Base-by-base conservation (phyloP, 2,329 filamentous ascomycete species). In the Cytospora piceae region DNA sequence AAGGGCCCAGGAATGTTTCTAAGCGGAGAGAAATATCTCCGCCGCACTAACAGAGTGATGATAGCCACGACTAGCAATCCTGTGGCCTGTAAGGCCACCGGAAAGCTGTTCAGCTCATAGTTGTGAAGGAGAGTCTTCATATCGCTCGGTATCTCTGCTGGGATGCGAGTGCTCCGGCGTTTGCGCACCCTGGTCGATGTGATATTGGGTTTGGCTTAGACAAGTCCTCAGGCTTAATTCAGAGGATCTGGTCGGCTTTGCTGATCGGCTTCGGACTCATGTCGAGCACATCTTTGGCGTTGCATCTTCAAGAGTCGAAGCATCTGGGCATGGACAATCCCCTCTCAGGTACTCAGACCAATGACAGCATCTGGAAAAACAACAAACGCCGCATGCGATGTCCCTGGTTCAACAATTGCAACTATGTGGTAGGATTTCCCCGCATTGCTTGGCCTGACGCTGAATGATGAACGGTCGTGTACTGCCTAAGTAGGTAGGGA, bases 1-100 rank as follows among this genome's bases (percentile, higher is more conserved):
- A 64, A 58, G 22, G 54, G 61, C 12, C 55, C 55, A 0, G 61
- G 42, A 3, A 60, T 46, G 29, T 64, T 32, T 31, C 42, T 7
- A 4, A 59, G 31, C 20, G 46, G 55, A 27, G 46, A 59, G 11
- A 63, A 20, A 17, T 42, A 58, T 17, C 61, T 29, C 22, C 54
- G 29, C 61, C 61, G 20, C 9, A 58, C n/a, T 14, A 46, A 22
- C 34, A 61, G 31, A 39, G 34, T 55, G 24, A 61, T n/a, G 7
- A 61, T 7, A 20, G 37, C 37, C 11, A 55, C 51, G 24, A 55
- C n/a, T 6, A 61, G 20, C 4, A 14, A 55, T 24, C 34, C 59
- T 2, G 8, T 17, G 20, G 22, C 34, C 51, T 55, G 46, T 12
- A 27, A 54, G 59, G 24, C 24, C 24, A 32, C 31, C 7, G 51